Evolutionary conservation across 345 rosid genomes (phyloP).

Genomic region (Salix arbutifolia): DNA sequence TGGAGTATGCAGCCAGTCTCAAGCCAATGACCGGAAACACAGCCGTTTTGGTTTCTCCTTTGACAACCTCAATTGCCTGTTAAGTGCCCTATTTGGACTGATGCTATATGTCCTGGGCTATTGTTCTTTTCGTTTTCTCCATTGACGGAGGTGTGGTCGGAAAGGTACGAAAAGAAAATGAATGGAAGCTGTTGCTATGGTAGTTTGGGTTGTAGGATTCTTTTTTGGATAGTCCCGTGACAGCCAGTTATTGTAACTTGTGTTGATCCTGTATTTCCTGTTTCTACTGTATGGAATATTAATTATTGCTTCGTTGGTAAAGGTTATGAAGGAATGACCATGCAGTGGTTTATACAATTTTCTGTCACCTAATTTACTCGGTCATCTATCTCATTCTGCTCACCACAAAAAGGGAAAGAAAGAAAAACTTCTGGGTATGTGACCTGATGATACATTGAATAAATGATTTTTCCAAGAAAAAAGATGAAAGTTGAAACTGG

Average conservation of each 20-base stretch:
- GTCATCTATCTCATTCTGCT: background rate
- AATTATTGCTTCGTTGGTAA: constrained; percentile 17
- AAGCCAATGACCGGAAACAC: constrained; percentile 61
- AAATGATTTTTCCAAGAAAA: too few relatives aligned
- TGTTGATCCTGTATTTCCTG: constrained; percentile 12
- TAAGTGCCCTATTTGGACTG: constrained; percentile 13
- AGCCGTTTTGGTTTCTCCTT: constrained; percentile 59
- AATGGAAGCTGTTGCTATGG: constrained; percentile 10
- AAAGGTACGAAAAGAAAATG: background rate
- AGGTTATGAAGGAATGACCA: constrained; percentile 18
- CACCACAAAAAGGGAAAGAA: background rate
- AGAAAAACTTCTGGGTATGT: background rate
- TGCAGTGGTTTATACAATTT: constrained; percentile 26
- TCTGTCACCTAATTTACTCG: background rate
- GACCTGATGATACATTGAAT: too few relatives aligned
- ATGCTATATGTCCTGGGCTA: background rate
- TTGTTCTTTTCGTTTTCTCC: background rate
- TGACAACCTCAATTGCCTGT: constrained; percentile 47
- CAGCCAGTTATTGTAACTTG: constrained; percentile 31
- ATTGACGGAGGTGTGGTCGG: background rate
- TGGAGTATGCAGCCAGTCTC: constrained; percentile 64
- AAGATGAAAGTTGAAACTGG: too few relatives aligned
- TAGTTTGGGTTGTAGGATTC: constrained; percentile 1
- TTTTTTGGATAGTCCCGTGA: constrained; percentile 25
- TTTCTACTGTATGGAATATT: constrained; percentile 23